Conservation (phyloP, 441 rosid species). For the Theobroma grandiflorum region DNA sequence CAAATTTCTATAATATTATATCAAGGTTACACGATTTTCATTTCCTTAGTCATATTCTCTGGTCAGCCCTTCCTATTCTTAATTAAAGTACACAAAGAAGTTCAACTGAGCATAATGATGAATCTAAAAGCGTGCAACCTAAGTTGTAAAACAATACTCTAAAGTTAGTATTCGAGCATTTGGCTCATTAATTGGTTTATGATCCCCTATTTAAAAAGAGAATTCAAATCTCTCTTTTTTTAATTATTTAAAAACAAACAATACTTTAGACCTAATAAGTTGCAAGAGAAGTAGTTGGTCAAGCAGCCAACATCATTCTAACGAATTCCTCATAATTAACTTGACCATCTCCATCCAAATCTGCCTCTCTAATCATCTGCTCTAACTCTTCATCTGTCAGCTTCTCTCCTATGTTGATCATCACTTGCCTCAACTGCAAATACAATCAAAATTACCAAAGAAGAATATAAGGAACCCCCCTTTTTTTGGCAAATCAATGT, state of each 20-base stretch:
- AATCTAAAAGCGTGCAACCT: no score
- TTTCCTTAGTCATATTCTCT: neutral
- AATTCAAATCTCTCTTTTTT: no score
- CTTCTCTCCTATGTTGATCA: slow-evolving; percentile 55
- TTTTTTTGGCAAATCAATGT: neutral
- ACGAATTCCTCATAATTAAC: slow-evolving; percentile 49
- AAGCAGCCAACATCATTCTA: slow-evolving; percentile 42
- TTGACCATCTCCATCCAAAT: slow-evolving; percentile 56
- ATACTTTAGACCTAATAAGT: no score
- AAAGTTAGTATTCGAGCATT: no score
- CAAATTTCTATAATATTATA: neutral
- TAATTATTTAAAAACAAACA: no score
- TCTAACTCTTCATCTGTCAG: slow-evolving; percentile 50
- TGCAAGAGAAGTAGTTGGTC: neutral
- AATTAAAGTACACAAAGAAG: no score
- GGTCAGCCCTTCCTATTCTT: neutral
- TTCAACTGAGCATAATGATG: no score
- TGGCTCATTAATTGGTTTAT: no score
- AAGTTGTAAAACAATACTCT: no score
- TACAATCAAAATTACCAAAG: neutral
- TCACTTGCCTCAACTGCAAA: slow-evolving; percentile 49
- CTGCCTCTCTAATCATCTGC: slow-evolving; percentile 54
- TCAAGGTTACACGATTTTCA: neutral
- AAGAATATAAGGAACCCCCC: neutral
- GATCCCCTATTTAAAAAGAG: no score